phyloP scores from a whole-genome alignment of 495 filamentous ascomycete species.

The Talaromyces trachyspermus region DNA sequence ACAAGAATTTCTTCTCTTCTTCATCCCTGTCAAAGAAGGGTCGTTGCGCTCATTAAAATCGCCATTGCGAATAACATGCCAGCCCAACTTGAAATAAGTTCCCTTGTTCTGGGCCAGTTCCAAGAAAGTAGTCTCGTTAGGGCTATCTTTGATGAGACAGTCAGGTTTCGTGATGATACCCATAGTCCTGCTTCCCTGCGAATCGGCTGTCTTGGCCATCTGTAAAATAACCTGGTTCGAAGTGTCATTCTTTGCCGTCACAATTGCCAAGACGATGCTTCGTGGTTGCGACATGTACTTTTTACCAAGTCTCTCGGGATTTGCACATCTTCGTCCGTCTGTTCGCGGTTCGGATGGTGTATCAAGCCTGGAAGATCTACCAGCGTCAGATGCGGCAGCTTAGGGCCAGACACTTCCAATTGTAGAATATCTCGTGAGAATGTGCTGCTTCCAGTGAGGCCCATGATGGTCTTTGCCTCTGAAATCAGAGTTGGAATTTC shows the following conservation, averaged over 20 bases:
- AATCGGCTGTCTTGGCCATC: conserved; percentile 35
- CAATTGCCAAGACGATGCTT: conserved; percentile 51
- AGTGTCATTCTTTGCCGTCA: conserved; percentile 45
- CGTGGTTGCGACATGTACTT: conserved; percentile 16
- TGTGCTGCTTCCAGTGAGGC: conserved; percentile 9
- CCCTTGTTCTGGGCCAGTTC: conserved; percentile 53
- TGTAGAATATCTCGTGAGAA: conserved; percentile 7
- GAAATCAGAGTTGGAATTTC: conserved; percentile 8
- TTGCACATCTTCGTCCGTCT: conserved; percentile 16
- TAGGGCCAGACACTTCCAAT: conserved; percentile 4
- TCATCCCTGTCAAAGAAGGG: conserved; percentile 20
- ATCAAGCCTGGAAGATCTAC: conserved; percentile 49
- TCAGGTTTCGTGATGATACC: conserved; percentile 55
- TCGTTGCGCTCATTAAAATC: conserved; percentile 30
- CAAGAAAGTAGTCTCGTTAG: conserved; percentile 41
- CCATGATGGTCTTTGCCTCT: conserved; percentile 9
- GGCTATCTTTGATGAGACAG: conserved; percentile 19
- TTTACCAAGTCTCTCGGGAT: conserved; percentile 4
- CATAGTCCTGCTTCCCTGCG: conserved; percentile 40
- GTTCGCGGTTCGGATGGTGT: conserved; percentile 18
- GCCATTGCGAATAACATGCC: conserved; percentile 62
- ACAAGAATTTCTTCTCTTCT: conserved; percentile 26
- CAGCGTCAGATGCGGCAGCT: conserved; percentile 42
- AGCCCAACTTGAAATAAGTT: conserved; percentile 54
- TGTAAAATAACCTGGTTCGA: conserved; percentile 42